Evolutionary conservation across 108 stramenopile species (phyloP).

Genomic region (Pseudonitzschia multistriata): DNA sequence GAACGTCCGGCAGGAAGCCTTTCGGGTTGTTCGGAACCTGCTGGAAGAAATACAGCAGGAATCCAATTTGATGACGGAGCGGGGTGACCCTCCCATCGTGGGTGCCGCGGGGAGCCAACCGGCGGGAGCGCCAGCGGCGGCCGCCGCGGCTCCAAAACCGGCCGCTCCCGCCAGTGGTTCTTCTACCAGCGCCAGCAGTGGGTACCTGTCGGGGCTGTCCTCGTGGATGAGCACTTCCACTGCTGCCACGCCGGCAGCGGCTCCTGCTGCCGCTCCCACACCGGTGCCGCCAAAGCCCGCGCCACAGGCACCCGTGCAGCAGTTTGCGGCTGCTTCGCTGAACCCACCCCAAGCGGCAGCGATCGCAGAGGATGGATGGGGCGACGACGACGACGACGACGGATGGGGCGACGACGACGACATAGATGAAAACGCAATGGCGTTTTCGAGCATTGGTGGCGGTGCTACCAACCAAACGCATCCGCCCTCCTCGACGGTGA

Average conservation of each 20-base stretch:
- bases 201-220: conserved; percentile 63
- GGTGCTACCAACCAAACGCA: conserved; percentile 4
- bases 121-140: conserved; percentile 1
- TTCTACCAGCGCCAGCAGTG: conserved; percentile 19
- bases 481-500: not conserved
- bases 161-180: conserved; percentile 13
- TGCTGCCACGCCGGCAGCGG: conserved; percentile 24
- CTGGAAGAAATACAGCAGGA: conserved; percentile 59
- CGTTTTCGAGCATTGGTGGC: conserved; percentile 20
- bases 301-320: conserved; percentile 13
- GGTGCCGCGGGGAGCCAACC: conserved; percentile 17
- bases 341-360: conserved; percentile 19
- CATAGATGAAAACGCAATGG: conserved; percentile 28
- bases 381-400: conserved; percentile 41
- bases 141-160: conserved; percentile 34
- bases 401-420: conserved; percentile 45
- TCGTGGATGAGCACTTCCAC: conserved; percentile 69
- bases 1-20: conserved; percentile 78
- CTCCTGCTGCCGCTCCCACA: conserved; percentile 21
- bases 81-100: conserved; percentile 21
- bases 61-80: conserved; percentile 51
- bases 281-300: conserved; percentile 21
- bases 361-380: conserved; percentile 55
- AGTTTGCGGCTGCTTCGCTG: conserved; percentile 16
- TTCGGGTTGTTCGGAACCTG: conserved; percentile 59